A percentile compares a stretch with the other conserved stretches of the same genome.
phyloP scores from a whole-genome alignment of 257 asterid genomes.

The Rehmannia glutinosa region DNA sequence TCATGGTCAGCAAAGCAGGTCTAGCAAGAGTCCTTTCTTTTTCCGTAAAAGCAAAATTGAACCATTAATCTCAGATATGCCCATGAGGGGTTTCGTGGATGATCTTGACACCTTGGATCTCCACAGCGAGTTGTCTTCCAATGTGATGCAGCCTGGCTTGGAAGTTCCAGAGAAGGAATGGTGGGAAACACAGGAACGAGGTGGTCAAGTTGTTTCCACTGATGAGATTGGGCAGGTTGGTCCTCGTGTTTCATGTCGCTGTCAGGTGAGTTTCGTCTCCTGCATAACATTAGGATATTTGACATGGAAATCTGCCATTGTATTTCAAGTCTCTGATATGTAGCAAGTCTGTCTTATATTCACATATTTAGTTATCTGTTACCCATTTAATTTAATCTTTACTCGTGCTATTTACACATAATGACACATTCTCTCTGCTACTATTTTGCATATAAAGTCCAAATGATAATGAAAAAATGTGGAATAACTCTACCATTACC shows the following conservation, averaged over 20 bases:
- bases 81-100: conserved; percentile 90
- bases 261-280: conserved; percentile 64
- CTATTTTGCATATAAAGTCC: conserved; percentile 5
- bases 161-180: conserved; percentile 51
- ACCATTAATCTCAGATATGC: conserved; percentile 65
- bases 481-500: neutral
- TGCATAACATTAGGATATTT: neutral
- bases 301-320: neutral
- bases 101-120: conserved; percentile 38
- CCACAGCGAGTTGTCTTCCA: conserved; percentile 49
- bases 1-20: conserved; percentile 57
- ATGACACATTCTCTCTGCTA: conserved; percentile 9
- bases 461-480: conserved; percentile 1
- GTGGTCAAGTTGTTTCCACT: conserved; percentile 66
- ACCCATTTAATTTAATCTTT: neutral
- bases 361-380: neutral
- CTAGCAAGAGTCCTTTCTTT: conserved; percentile 60
- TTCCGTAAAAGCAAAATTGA: conserved; percentile 66
- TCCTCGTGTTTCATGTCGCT: conserved; percentile 81
- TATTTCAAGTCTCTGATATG: conserved; percentile 3
- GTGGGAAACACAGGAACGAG: conserved; percentile 97
- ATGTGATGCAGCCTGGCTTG: conserved; percentile 36
- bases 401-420: neutral
- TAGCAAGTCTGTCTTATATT: neutral
- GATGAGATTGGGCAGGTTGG: conserved; percentile 95